A percentile compares a stretch with the other conserved stretches of the same genome.
Conservation (phyloP, 2,329 filamentous ascomycete genomes). For the Calonectria fujianensis region DNA sequence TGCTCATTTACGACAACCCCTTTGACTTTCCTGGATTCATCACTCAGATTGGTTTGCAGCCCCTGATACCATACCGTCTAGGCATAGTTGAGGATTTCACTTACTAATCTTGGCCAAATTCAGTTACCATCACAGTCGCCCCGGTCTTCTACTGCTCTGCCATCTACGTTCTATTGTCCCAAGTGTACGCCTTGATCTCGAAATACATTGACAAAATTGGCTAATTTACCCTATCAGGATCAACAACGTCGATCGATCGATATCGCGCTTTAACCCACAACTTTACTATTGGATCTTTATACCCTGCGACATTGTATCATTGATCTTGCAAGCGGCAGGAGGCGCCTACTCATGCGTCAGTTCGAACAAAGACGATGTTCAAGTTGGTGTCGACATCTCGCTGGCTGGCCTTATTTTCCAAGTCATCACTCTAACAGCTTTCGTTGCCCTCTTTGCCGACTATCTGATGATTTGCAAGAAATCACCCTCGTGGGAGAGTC, state of each 20-base stretch:
- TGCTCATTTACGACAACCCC: constrained; percentile 10
- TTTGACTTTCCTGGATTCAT: constrained; percentile 22
- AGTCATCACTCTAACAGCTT: constrained; percentile 66
- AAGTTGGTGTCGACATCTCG: constrained; percentile 66
- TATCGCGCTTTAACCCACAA: constrained; percentile 27
- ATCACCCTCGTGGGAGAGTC: neutral
- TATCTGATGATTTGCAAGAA: constrained; percentile 57
- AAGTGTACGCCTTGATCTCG: constrained; percentile 24
- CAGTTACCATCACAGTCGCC: constrained; percentile 1
- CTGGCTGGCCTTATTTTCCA: constrained; percentile 70
- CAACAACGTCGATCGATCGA: constrained; percentile 29
- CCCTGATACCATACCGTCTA: too few relatives aligned
- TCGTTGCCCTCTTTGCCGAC: constrained; percentile 62
- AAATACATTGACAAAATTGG: neutral
- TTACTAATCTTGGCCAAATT: neutral
- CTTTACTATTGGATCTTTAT: constrained; percentile 42
- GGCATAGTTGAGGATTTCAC: neutral
- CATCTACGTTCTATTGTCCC: constrained; percentile 43
- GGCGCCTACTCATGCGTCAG: constrained; percentile 57
- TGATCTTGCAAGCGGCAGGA: constrained; percentile 66
- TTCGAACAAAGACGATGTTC: constrained; percentile 54
- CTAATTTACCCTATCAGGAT: constrained; percentile 14
- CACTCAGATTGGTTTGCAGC: constrained; percentile 30
- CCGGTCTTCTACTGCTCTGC: constrained; percentile 46
- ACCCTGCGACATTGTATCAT: constrained; percentile 68